Evolutionary conservation across 2,329 filamentous ascomycete species (phyloP).

Genomic region (Colletotrichum lindemuthianum): DNA sequence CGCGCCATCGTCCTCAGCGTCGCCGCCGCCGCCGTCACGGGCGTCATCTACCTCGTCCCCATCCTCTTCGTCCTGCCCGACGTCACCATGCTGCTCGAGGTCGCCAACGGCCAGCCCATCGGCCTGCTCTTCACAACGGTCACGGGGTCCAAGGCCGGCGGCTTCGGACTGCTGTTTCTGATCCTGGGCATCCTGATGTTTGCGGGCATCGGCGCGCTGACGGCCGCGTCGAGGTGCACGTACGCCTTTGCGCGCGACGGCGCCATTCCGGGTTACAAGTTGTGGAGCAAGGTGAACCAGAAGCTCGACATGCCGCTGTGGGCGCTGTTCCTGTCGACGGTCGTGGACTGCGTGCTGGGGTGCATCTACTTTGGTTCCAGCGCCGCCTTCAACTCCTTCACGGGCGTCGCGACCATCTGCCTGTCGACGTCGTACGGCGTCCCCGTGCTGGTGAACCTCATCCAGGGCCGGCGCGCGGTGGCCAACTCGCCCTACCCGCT

Average conservation of each 20-base stretch:
- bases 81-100: slow-evolving; percentile 69
- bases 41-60: slow-evolving; percentile 75
- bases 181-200: slow-evolving; percentile 82
- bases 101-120: slow-evolving; percentile 79
- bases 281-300: slow-evolving; percentile 74
- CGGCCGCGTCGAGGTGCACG: slow-evolving; percentile 77
- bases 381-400: slow-evolving; percentile 83
- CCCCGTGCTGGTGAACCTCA: slow-evolving; percentile 76
- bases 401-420: slow-evolving; percentile 82
- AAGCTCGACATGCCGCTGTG: slow-evolving; percentile 75
- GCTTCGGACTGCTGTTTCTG: slow-evolving; percentile 79
- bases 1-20: slow-evolving; percentile 78
- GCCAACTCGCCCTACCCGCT: slow-evolving; percentile 73
- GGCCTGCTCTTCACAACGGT: slow-evolving; percentile 79
- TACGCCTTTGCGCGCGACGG: slow-evolving; percentile 82
- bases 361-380: slow-evolving; percentile 83
- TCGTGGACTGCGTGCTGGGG: slow-evolving; percentile 76
- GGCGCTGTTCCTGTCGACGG: slow-evolving; percentile 74
- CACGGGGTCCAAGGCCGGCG: slow-evolving; percentile 77
- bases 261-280: slow-evolving; percentile 74
- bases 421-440: slow-evolving; percentile 80
- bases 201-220: slow-evolving; percentile 78
- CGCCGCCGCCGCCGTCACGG: slow-evolving; percentile 72
- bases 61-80: slow-evolving; percentile 81
- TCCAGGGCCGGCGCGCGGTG: slow-evolving; percentile 74